Evolutionary conservation across 2,329 filamentous ascomycete genomes (phyloP), one percentile per base, ranked within the genome.

Genomic region (Aureobasidium uvarum): DNA sequence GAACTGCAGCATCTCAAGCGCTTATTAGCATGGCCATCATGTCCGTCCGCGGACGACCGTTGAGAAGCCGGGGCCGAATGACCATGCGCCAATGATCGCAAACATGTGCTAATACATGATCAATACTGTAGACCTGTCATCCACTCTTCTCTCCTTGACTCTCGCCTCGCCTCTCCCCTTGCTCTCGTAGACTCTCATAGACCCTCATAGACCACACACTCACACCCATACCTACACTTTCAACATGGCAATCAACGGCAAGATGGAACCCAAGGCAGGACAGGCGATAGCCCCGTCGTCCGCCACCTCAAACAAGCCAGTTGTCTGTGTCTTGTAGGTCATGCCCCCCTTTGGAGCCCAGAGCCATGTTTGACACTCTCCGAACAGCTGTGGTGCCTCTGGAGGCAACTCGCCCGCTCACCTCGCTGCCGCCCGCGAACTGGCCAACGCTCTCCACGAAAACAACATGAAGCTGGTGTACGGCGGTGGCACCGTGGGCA

Each of bases 401-500:
- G 77, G 84, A 18, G 95, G 95, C 58, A 86, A 82, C 60, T 89
- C 86, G 68, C 87, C 91, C 16, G 83, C 83, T 5, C 91, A 97
- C 77, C 79, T 96, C 72, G 86, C 88, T 75, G 88, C 92, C 8
- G 95, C 95, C 2, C 88, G 89, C 45, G 79, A 85, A 36, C 86
- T 98, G 16, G 94, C 89, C 64, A 81, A 81, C 39, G 82, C 84
- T 69, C 89, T 98, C 79, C 89, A 92, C 74, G 83, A 84, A 59
- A 84, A 90, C 73, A 87, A 91, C 75, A 92, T 96, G 72, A 84
- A 85, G 11, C 86, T 99, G 50, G 92, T 98, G 69, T 99, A 98
- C 77, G 95, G 95, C 71, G 95, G 95, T 71, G 95, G 95, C 73
- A 98, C 94, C 2, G 87, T 92, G 43, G 95, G 95, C 11, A 84